Base-by-base conservation (phyloP, 75 land plant species). In the Selaginella tamariscina region DNA sequence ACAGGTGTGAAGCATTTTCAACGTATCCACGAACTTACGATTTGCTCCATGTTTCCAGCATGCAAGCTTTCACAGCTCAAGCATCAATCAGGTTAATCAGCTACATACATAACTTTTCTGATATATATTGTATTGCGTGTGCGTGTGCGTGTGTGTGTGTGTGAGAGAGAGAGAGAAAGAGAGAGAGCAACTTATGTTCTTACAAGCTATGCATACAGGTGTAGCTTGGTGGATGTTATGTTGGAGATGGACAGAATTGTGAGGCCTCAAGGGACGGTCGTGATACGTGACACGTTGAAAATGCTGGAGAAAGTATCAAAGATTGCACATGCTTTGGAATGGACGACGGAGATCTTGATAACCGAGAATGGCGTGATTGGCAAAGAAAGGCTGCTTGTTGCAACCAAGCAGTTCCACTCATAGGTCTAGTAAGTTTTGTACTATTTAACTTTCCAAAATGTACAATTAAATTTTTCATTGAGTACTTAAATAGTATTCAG, bases 1-100 rank as follows among this genome's bases (percentile, higher is more conserved):
- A 8, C 73, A 91, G 96, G 96, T 91, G 96, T 75, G 96, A 91
- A 73, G 80, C 96, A 30, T 91, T 91, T 70, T 91, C 96, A 32
- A 88, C 96, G 27, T 91, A 91, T 72, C 96, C 96, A 49, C 80
- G 96, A 33, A 80, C 92, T 28, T 91, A 91, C 71, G 96, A 91
- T 80, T 62, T 91, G 22, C 74, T 91, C 39, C 96, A 91, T 72
- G 96, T 78, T 0, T 56, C 69, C 32, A 59, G 69, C 31, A 77
- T 91, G 32, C 83, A 75, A 44, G 79, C 86, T 29, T 76, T 88
- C 54, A 71, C 72, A 11, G 31, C 72, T 2, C 29, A 31, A 65
- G 27, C 31, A 29, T 29, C 78, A 62, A 66, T 56, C 74, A 85
- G 91, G 91, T 88, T 74, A 55, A 56, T 32, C n/a, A n/a, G n/a